Base-by-base conservation (phyloP, 1,284 basidiomycete species). In the Ustilago lituana region DNA sequence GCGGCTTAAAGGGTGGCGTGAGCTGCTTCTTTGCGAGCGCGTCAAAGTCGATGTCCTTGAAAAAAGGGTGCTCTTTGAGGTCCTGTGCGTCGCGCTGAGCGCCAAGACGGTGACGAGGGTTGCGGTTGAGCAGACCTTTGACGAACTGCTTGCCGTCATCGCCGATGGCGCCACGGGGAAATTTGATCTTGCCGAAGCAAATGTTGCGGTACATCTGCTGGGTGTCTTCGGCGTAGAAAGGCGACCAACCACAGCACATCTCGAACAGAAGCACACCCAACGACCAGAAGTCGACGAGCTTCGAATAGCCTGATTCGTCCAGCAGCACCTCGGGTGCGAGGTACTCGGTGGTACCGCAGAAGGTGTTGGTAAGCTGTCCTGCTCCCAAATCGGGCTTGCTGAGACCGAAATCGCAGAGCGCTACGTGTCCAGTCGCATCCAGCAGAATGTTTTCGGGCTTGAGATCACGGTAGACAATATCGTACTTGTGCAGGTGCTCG, bases 141-240 rank as follows among this genome's bases (percentile, higher is more conserved):
- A 99, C 96, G 76, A 99, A 99, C 84, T 96, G 92, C 85, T 99
- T 99, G 53, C 96, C 96, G 59, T 98, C 94, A 77, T 98, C 96
- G 62, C 90, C 90, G 77, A 98, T 98, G 27, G 97, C 94, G 52
- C 92, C 93, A 78, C 94, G 91, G 24, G 96, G 96, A 86, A 98
- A 98, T 68, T 95, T 88, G 82, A 99, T 98, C 87, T 98, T 98
- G 71, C 96, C 96, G 83, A 84, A 85, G 48, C 94, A 98, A 75
- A 99, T 98, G 85, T 95, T 92, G 87, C 94, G 94, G 86, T 99
- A 99, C 96, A 99, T 99, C 84, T 97, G 93, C 83, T 99, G 95
- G 15, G 94, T 98, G 82, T 98, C 96, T 79, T 98, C 96, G 14
- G 95, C 95, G 81, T 98, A 99, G 85, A 99, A 99, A 32, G 96